These are phyloP conservation scores for Aspergillus sp. DNA, from an alignment of 2,329 filamentous ascomycete genomes.

Conservation along the genomic window DNA sequence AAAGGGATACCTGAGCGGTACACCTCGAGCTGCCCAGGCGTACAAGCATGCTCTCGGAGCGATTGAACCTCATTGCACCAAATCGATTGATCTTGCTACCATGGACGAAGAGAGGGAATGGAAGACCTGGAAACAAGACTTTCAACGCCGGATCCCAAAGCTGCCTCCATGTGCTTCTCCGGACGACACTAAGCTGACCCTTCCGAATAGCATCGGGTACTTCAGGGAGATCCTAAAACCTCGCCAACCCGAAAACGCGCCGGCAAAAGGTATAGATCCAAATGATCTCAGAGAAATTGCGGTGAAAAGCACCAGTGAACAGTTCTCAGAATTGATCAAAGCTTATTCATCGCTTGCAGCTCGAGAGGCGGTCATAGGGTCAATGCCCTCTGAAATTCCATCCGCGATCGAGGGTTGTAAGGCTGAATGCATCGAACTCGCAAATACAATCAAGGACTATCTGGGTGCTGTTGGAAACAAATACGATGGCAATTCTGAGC, in stretches of 20 bases:
- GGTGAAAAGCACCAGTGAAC: conserved; percentile 7
- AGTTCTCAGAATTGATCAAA: conserved; percentile 10
- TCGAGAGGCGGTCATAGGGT: conserved; percentile 9
- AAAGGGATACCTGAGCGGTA: conserved; percentile 8
- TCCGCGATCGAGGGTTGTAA: not conserved
- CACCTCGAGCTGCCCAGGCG: conserved; percentile 21
- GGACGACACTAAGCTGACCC: conserved; percentile 34
- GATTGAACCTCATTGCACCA: conserved; percentile 28
- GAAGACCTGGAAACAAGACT: conserved; percentile 40
- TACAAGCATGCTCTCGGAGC: not conserved
- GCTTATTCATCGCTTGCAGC: conserved; percentile 16
- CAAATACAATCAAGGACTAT: conserved; percentile 24
- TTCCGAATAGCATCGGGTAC: conserved; percentile 44
- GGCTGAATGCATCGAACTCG: conserved; percentile 24
- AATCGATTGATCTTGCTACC: conserved; percentile 29
- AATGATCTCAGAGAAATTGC: not conserved
- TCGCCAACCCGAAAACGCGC: not conserved
- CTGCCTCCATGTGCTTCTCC: conserved; percentile 42
- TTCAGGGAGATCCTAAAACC: conserved; percentile 22
- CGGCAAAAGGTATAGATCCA: not conserved
- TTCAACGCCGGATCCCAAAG: conserved; percentile 39
- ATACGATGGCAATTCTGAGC: conserved; percentile 49
- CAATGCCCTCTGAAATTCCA: not conserved
- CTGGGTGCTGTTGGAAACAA: conserved; percentile 30
- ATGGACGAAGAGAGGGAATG: conserved; percentile 38